Evolutionary conservation across 164 flowering plant genomes (phyloP), one percentile per base, ranked within the genome.

Genomic region (Akebia trifoliata): DNA sequence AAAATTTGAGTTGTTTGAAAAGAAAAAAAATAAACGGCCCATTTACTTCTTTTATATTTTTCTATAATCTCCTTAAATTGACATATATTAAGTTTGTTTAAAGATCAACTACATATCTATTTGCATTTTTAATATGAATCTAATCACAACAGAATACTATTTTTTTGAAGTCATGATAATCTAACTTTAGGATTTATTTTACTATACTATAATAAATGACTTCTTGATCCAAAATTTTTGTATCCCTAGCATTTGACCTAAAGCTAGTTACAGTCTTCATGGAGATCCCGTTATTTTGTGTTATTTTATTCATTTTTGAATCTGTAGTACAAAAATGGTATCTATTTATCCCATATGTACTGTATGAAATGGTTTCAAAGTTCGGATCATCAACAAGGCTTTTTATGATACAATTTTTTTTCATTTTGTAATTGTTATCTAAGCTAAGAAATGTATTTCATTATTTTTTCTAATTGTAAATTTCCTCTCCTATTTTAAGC

Each of bases 151-250:
- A 54, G 14, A 54, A 54, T 0, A 54, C 35, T 9, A 18, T 38
- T 15, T 38, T 4, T 15, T 54, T 54, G 30, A 54, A 54, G 44
- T 39, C 58, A 54, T 20, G 12, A n/a, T 54, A 54, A 38, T 54
- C 44, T 0, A 54, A 14, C 4, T 54, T 34, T 38, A 54, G 30
- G 24, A 54, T 54, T 22, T 54, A 1, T 4, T 36, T 39, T 0
- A 36, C 24, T 2, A 54, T 18, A 6, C 58, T 47, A 54, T 39
- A 54, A 31, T n/a, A n/a, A n/a, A n/a, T 54, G 4, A 34, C 26
- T 6, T 35, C 58, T 3, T 25, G 30, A 8, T 54, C 58, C 21
- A 21, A 15, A 2, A 8, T 12, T 12, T 54, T 54, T 25, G 0
- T 38, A n/a, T 54, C 46, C 3, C 2, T 38, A 1, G 34, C 6